Base-by-base conservation (phyloP, 768 basidiomycete genomes). In the Tylopilus plumbeoviolaceoides region DNA sequence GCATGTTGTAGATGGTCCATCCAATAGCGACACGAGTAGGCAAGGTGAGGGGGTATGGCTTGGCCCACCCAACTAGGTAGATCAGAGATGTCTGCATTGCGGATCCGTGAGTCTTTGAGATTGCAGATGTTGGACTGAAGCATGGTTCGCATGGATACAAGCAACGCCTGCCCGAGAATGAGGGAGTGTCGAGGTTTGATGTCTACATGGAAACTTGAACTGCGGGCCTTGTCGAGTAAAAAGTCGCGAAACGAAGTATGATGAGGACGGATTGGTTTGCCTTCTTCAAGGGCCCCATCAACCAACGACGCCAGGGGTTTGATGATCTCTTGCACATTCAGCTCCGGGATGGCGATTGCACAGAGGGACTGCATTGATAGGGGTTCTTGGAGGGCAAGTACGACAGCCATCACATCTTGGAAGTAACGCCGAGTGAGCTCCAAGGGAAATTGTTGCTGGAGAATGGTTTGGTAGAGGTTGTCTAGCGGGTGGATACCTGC, bases 391-490 rank as follows among this genome's bases (percentile, higher is more conserved):
- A n/a, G n/a, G n/a, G n/a, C 27, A 45, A 7, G 7, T 20, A 33
- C n/a, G 3, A 44, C 23, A 3, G 47, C 54, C 50, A 55, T 55
- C 8, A 51, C 54, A 0, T 47, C 35, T 3, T 17, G 50, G 23
- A 55, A 55, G 6, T 39, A 39, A 15, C 10, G 2, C 25, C 31
- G 46, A 10, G 54, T n/a, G 7, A 4, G 7, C 15, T 12, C 31
- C 31, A 33, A 2, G 7, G 31, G 7, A 12, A 33, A 33, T 12
- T 33, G 31, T 33, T 33, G 31, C 31, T 33, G 7, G 31, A 33
- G 31, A 5, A 33, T 33, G 12, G 9, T 12, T 33, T 33, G 11
- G 21, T 51, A 55, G 9, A 55, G 21, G 5, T 21, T 2, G 23
- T 55, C 49, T 14, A 48, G 42, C 1, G 47, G 35, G 12, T 44